phyloP scores from a whole-genome alignment of 78 protist genomes.

The Speleostelium caveatum region DNA sequence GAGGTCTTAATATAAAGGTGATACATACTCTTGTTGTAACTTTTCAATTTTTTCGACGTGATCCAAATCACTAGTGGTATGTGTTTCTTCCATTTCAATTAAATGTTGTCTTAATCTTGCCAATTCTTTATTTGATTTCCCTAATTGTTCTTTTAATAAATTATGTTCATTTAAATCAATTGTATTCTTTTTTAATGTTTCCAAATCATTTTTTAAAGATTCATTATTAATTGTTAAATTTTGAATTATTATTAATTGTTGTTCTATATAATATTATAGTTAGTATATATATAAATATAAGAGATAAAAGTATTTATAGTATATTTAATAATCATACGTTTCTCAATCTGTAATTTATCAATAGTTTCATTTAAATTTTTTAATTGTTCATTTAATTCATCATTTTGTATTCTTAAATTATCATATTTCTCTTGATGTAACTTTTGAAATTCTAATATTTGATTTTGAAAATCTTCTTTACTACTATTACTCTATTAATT shows the following conservation, averaged over 20 bases:
- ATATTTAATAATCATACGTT: too few relatives aligned
- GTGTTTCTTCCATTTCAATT: slow-evolving; percentile 59
- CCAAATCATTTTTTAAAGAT: neutral
- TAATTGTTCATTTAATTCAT: neutral
- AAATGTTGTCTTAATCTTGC: slow-evolving; percentile 58
- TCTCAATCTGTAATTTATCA: neutral
- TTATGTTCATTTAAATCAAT: neutral
- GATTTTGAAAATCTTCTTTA: slow-evolving; percentile 41
- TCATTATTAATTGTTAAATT: neutral
- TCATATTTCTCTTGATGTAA: slow-evolving; percentile 44
- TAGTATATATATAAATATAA: too few relatives aligned
- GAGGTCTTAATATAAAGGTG: too few relatives aligned
- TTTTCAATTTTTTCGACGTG: slow-evolving; percentile 45
- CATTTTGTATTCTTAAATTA: slow-evolving; percentile 17
- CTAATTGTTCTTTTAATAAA: slow-evolving; percentile 38
- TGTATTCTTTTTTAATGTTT: too few relatives aligned
- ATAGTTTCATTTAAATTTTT: neutral
- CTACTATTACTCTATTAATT: too few relatives aligned
- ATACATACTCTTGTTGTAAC: slow-evolving; percentile 1
- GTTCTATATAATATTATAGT: too few relatives aligned
- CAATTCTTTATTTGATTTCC: slow-evolving; percentile 56
- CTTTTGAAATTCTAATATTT: slow-evolving; percentile 35
- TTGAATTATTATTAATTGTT: too few relatives aligned
- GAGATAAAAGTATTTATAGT: too few relatives aligned
- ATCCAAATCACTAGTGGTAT: slow-evolving; percentile 58